Conservation (phyloP, 2,329 filamentous ascomycete species). For the Emergomyces orientalis region DNA sequence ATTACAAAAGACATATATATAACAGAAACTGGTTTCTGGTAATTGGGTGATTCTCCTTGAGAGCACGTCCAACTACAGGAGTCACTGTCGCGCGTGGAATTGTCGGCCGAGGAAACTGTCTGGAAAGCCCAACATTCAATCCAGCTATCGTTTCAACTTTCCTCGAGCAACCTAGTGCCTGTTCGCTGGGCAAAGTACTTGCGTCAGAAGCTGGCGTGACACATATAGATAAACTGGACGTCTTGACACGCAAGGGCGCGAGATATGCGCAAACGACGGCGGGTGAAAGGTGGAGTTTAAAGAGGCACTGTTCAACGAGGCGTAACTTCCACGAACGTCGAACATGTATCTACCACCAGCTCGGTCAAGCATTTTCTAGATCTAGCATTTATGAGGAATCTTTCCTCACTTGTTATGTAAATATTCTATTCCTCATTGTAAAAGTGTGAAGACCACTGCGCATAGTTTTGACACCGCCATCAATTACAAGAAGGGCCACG, state of each 20-base stretch:
- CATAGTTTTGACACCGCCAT: neutral
- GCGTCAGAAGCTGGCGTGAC: neutral
- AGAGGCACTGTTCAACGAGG: neutral
- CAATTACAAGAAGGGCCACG: neutral
- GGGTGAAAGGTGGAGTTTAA: neutral
- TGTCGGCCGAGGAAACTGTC: no score
- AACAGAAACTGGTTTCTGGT: no score
- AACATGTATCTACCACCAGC: neutral
- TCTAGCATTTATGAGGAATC: neutral
- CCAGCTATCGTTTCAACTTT: no score
- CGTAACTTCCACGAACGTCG: neutral
- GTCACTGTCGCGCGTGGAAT: no score
- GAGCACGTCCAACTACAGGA: no score
- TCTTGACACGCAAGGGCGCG: neutral
- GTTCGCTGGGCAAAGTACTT: neutral
- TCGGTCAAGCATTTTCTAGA: neutral
- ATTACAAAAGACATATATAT: no score
- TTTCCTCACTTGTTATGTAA: neutral
- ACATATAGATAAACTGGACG: neutral
- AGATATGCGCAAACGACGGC: constrained; percentile 1
- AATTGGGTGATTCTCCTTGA: no score
- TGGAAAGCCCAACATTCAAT: no score
- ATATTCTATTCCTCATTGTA: neutral
- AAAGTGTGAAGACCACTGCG: neutral
- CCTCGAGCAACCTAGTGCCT: neutral